Conservation (phyloP, 768 basidiomycete genomes). For the Boletus sp. region DNA sequence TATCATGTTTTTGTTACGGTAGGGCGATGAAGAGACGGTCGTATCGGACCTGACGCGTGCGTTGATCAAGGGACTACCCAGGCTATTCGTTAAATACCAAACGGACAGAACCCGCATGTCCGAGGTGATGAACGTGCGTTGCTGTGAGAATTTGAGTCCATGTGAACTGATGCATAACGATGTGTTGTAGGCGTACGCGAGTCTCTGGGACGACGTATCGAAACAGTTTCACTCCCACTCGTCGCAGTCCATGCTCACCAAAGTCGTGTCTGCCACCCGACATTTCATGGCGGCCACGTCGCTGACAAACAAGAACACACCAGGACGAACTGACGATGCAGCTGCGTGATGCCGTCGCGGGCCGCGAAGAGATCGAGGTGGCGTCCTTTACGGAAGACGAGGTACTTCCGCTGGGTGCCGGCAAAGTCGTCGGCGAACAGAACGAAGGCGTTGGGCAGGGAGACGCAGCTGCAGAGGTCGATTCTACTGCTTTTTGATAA, state of each 20-base stretch:
- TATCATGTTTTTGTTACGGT: conserved; percentile 1
- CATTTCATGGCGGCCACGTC: conserved; percentile 72
- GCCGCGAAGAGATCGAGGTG: conserved; percentile 81
- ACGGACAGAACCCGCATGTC: conserved; percentile 80
- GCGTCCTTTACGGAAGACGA: conserved; percentile 86
- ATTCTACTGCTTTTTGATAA: too few relatives aligned
- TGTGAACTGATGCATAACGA: background rate
- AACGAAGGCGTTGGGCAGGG: too few relatives aligned
- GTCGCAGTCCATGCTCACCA: conserved; percentile 67
- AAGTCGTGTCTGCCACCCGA: conserved; percentile 69
- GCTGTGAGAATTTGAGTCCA: conserved; percentile 7
- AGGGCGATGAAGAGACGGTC: conserved; percentile 74
- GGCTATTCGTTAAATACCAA: conserved; percentile 91
- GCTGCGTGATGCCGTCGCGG: conserved; percentile 75
- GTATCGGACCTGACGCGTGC: conserved; percentile 78
- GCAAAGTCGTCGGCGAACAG: too few relatives aligned
- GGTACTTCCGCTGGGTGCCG: conserved; percentile 62
- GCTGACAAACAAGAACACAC: conserved; percentile 83
- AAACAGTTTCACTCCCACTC: conserved; percentile 92
- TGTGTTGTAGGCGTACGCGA: conserved; percentile 66
- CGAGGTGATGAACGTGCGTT: conserved; percentile 72
- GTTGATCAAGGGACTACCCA: conserved; percentile 84
- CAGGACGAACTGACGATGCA: conserved; percentile 81
- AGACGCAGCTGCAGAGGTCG: too few relatives aligned
- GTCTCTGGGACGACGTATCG: conserved; percentile 89